phyloP scores from a whole-genome alignment of 2,329 filamentous ascomycete genomes.

The Phialophora macrospora region DNA sequence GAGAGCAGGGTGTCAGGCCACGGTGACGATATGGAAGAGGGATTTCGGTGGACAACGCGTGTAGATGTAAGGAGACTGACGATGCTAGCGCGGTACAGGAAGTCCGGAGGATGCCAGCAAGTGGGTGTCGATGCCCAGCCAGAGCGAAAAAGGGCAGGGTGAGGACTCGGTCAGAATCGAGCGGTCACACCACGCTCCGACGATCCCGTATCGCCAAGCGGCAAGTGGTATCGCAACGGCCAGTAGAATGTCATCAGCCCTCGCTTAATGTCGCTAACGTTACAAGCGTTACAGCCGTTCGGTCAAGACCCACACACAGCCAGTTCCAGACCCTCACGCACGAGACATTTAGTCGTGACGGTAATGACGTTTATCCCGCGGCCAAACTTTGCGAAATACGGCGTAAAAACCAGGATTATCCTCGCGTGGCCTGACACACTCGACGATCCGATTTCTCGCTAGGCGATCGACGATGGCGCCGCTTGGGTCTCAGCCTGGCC shows the following conservation, averaged over 20 bases:
- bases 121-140: not conserved
- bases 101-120: constrained; percentile 9
- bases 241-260: not conserved
- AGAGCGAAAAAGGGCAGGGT: not conserved
- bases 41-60: constrained; percentile 28
- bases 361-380: constrained; percentile 23
- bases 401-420: not conserved
- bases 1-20: constrained; percentile 33
- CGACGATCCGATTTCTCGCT: not conserved
- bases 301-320: constrained; percentile 17
- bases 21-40: constrained; percentile 24
- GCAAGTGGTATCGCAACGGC: not conserved
- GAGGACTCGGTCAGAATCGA: constrained; percentile 9
- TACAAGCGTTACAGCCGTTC: constrained; percentile 20
- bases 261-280: constrained; percentile 18
- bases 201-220: constrained; percentile 30
- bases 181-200: constrained; percentile 30
- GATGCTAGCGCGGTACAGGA: constrained; percentile 19
- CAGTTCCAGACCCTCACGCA: constrained; percentile 27
- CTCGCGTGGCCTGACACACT: constrained; percentile 19
- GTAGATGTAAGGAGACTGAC: constrained; percentile 30
- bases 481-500: constrained; percentile 10
- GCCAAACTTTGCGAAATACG: constrained; percentile 1
- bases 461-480: constrained; percentile 15
- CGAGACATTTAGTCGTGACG: constrained; percentile 29